Evolutionary conservation across 306 rosid genomes (phyloP).

Genomic region (Mucuna pruriens): DNA sequence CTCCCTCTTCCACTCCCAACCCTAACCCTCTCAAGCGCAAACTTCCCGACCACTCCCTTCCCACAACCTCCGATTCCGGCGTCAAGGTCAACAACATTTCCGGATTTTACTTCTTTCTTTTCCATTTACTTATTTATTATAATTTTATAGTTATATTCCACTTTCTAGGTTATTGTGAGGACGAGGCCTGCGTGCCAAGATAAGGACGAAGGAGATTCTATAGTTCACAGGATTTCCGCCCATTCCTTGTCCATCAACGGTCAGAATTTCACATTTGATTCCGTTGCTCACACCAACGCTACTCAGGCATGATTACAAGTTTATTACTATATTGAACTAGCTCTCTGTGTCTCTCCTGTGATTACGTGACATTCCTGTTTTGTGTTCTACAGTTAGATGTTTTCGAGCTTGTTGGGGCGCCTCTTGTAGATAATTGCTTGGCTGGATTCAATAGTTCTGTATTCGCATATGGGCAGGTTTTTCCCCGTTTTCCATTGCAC

Average conservation of each 20-base stretch:
- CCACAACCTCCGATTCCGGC: slow-evolving; percentile 71
- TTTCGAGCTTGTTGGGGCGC: slow-evolving; percentile 83
- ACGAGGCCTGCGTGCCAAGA: slow-evolving; percentile 64
- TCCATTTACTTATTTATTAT: neutral
- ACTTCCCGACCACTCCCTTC: slow-evolving; percentile 57
- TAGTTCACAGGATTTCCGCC: slow-evolving; percentile 62
- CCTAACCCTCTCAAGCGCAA: slow-evolving; percentile 78
- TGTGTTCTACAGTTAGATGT: slow-evolving; percentile 68
- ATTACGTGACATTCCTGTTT: neutral
- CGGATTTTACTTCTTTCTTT: neutral
- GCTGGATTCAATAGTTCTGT: slow-evolving; percentile 93
- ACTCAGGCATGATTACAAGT: slow-evolving; percentile 62
- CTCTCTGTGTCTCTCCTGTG: neutral
- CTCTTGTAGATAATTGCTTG: slow-evolving; percentile 88
- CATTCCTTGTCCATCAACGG: slow-evolving; percentile 74
- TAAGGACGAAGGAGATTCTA: slow-evolving; percentile 65
- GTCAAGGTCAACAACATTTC: slow-evolving; percentile 61
- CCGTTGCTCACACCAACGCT: slow-evolving; percentile 67
- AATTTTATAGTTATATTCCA: neutral
- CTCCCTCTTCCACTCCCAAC: slow-evolving; percentile 50
- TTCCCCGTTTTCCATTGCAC: neutral
- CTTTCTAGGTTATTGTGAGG: slow-evolving; percentile 73
- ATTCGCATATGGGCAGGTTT: slow-evolving; percentile 90
- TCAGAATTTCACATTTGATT: slow-evolving; percentile 80
- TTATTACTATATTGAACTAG: neutral